Evolutionary conservation across 2,329 filamentous ascomycete species (phyloP).

Genomic region (Calonectria multiphialidica): DNA sequence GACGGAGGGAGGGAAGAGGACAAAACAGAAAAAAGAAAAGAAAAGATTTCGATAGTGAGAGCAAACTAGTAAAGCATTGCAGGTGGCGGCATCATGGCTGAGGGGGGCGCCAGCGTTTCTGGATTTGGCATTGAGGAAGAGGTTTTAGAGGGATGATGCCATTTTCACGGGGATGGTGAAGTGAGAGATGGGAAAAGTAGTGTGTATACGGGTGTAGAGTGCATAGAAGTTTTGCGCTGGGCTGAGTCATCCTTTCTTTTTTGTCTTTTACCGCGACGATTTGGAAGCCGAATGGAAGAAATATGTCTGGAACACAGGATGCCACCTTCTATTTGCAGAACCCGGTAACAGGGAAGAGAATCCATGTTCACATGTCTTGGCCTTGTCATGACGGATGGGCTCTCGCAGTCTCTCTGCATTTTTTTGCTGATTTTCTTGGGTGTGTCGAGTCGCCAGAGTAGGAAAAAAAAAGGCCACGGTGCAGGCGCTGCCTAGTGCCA

Average conservation of each 20-base stretch:
- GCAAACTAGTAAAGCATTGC: neutral
- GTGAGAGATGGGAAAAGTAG: constrained; percentile 2
- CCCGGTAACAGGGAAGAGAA: neutral
- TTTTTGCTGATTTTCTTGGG: neutral
- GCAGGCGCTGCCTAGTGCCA: neutral
- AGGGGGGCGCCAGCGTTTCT: neutral
- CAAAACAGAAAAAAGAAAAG: neutral
- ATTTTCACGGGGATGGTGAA: constrained; percentile 25
- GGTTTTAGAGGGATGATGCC: constrained; percentile 19
- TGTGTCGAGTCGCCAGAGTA: too few species aligned
- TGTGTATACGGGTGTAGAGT: neutral
- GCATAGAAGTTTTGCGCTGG: neutral
- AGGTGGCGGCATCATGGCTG: neutral
- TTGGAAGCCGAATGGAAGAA: neutral
- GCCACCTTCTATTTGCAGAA: constrained; percentile 1
- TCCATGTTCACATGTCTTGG: neutral
- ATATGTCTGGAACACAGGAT: neutral
- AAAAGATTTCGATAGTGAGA: neutral
- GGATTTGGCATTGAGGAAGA: neutral
- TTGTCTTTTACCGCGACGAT: neutral
- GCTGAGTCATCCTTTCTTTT: neutral
- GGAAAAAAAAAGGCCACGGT: neutral
- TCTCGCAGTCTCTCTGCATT: neutral
- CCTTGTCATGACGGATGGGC: neutral
- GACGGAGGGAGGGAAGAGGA: neutral